Conservation (phyloP, 805 yeast species). For the Candida dajiaensis region DNA sequence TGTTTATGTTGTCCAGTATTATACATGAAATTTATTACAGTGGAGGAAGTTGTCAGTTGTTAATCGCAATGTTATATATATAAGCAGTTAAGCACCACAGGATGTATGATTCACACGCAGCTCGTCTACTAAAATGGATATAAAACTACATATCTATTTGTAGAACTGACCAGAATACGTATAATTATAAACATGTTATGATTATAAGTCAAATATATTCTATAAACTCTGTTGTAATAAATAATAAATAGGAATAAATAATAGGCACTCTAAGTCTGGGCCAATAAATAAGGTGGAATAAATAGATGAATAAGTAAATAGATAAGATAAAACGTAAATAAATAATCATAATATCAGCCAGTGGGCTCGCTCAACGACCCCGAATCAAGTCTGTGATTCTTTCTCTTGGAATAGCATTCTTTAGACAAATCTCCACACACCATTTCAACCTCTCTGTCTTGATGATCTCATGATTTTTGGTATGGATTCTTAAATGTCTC, state of each 20-base stretch:
- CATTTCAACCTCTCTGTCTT: slow-evolving; percentile 8
- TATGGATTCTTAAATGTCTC: neutral
- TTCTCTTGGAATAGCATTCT: slow-evolving; percentile 1
- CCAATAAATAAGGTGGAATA: neutral
- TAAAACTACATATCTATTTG: no score
- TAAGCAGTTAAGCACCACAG: no score
- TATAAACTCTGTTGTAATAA: neutral
- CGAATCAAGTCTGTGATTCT: neutral
- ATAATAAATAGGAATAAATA: slow-evolving; percentile 1
- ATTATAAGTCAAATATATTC: no score
- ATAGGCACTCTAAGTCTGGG: neutral
- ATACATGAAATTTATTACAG: no score
- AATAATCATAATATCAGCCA: neutral
- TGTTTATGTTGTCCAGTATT: no score
- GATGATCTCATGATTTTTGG: neutral
- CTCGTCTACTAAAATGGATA: no score
- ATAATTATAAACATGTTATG: no score
- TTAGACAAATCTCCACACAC: slow-evolving; percentile 1
- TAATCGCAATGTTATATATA: no score
- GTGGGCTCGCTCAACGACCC: neutral
- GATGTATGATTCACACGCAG: no score
- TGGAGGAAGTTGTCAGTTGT: no score
- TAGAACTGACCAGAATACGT: no score
- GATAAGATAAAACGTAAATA: no score
- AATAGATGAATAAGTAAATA: neutral